Evolutionary conservation across 345 rosid genomes (phyloP).

Genomic region (Melastoma malabathricum): DNA sequence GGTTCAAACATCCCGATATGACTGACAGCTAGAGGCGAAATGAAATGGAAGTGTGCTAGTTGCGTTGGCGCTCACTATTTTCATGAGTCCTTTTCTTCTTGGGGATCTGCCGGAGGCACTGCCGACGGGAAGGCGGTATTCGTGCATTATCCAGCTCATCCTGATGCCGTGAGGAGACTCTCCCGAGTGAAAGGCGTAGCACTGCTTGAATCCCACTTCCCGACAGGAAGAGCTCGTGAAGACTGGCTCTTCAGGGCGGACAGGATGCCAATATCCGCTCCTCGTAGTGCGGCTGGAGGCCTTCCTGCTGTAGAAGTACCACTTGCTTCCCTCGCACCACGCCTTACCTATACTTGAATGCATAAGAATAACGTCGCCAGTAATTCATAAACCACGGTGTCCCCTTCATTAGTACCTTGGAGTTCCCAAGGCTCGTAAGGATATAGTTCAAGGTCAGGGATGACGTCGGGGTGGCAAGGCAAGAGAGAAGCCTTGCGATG

Average conservation of each 20-base stretch:
- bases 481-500: slow-evolving; percentile 74
- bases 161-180: slow-evolving; percentile 33
- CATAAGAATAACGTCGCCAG: too few species aligned
- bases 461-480: slow-evolving; percentile 88
- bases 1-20: neutral
- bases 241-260: slow-evolving; percentile 55
- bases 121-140: slow-evolving; percentile 41
- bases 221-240: slow-evolving; percentile 19
- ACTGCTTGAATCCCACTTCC: slow-evolving; percentile 58
- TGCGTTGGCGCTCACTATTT: slow-evolving; percentile 16
- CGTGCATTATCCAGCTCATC: slow-evolving; percentile 82
- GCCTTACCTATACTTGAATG: slow-evolving; percentile 47
- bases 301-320: slow-evolving; percentile 79
- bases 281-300: slow-evolving; percentile 42
- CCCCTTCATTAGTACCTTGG: slow-evolving; percentile 29
- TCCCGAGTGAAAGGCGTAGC: slow-evolving; percentile 43
- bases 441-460: slow-evolving; percentile 83
- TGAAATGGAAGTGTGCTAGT: neutral
- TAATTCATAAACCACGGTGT: too few species aligned
- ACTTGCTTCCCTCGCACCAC: slow-evolving; percentile 63
- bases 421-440: slow-evolving; percentile 96
- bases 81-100: slow-evolving; percentile 33
- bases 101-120: slow-evolving; percentile 25
- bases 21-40: neutral
- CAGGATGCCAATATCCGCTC: slow-evolving; percentile 69